Conservation (phyloP, 129 eudicot species). For the Silybum marianum region DNA sequence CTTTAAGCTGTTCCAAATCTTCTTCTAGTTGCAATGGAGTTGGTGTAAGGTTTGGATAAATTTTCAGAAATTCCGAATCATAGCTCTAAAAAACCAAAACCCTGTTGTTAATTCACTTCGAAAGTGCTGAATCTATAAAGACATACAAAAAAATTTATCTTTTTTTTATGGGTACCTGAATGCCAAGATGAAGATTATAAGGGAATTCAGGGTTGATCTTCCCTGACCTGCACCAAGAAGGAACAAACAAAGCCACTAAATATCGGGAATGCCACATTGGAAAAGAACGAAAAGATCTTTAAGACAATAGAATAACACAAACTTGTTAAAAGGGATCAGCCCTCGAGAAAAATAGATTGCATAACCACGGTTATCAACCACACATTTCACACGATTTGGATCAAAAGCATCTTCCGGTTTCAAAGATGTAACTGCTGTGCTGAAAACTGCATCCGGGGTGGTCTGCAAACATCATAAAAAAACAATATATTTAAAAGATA, state of each 20-base stretch:
- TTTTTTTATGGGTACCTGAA: conserved; percentile 61
- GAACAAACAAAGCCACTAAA: not conserved
- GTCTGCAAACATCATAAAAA: conserved; percentile 43
- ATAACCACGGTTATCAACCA: conserved; percentile 84
- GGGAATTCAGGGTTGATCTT: conserved; percentile 81
- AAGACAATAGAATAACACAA: conserved; percentile 25
- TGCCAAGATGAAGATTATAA: conserved; percentile 89
- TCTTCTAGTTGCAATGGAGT: conserved; percentile 96
- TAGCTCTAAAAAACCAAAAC: conserved; percentile 52
- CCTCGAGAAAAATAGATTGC: conserved; percentile 94
- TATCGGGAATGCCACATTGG: not conserved
- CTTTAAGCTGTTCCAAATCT: conserved; percentile 96
- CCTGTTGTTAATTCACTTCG: not conserved
- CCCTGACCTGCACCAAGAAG: conserved; percentile 61
- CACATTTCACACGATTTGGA: conserved; percentile 94
- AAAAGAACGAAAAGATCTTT: not conserved
- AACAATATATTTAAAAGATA: not conserved
- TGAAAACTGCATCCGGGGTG: conserved; percentile 94
- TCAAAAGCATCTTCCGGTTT: conserved; percentile 94
- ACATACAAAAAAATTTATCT: not conserved
- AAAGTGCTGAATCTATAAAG: not conserved
- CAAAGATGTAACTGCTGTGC: conserved; percentile 93
- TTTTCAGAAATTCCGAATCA: conserved; percentile 70
- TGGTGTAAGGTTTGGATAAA: conserved; percentile 76
- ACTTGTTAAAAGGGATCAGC: conserved; percentile 90